Conservation (phyloP, 768 basidiomycete species). For the Imleria badia region DNA sequence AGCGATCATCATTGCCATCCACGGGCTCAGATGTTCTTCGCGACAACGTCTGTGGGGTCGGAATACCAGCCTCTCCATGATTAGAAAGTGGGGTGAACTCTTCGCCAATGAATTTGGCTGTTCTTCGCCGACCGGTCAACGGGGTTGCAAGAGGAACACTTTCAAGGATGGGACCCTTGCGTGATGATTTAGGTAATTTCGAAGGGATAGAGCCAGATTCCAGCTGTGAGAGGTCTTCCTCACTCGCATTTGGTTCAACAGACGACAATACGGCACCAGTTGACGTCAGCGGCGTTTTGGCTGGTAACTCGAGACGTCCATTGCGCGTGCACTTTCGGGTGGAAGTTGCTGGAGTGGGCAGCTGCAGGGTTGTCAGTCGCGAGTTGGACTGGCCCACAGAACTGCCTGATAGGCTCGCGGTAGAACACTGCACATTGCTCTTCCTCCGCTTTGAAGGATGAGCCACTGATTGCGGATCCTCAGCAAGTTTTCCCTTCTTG, state of each 20-base stretch:
- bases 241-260: not conserved
- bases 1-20: not conserved
- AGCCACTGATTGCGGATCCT: constrained; percentile 2
- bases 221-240: constrained; percentile 3
- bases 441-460: constrained; percentile 22
- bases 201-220: constrained; percentile 1
- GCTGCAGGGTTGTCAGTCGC: constrained; percentile 7
- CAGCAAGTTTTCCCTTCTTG: constrained; percentile 6
- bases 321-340: constrained; percentile 15
- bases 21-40: constrained; percentile 1
- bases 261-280: not conserved
- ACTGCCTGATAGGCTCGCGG: not conserved
- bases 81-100: not conserved
- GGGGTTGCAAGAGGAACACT: constrained; percentile 9
- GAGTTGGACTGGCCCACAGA: constrained; percentile 2
- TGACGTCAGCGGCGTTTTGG: not conserved
- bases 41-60: constrained; percentile 17
- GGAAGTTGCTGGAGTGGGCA: constrained; percentile 26
- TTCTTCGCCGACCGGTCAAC: constrained; percentile 1
- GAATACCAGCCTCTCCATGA: not conserved
- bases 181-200: not conserved
- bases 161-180: not conserved
- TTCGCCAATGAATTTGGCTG: not conserved
- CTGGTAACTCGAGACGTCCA: not conserved
- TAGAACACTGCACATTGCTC: not conserved